Percentiles rank a stretch among this genome's conserved stretches.
These are phyloP conservation scores for Volvox africanus DNA, from an alignment of 139 green algal genomes.

Conservation along the genomic window DNA sequence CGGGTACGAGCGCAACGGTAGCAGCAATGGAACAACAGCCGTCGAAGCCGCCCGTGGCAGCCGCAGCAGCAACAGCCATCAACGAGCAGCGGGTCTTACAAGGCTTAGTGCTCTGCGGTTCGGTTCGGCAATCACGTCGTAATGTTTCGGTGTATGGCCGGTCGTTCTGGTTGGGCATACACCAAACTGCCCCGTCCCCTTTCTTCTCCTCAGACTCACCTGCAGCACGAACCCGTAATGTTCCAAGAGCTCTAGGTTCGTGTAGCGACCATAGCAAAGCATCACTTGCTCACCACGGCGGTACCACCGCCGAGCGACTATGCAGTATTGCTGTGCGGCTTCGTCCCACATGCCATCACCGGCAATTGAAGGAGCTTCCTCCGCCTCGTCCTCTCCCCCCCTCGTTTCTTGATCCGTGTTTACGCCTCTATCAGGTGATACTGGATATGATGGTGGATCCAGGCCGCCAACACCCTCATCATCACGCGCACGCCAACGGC, in stretches of 20 bases:
- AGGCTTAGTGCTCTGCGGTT: no score
- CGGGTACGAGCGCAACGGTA: not conserved
- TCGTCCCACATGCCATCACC: conserved; percentile 36
- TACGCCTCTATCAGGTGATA: not conserved
- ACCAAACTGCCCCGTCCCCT: no score
- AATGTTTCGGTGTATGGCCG: no score
- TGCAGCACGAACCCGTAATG: conserved; percentile 90
- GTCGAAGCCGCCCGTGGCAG: no score
- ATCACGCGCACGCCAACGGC: no score
- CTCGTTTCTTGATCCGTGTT: not conserved
- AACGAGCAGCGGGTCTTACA: no score
- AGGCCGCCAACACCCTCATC: not conserved
- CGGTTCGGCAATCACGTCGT: no score
- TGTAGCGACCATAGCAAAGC: conserved; percentile 91
- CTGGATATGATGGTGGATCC: not conserved
- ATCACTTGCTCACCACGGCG: conserved; percentile 77
- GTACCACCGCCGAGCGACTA: conserved; percentile 11
- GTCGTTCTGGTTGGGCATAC: no score
- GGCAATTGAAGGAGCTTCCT: not conserved
- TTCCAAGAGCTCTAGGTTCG: conserved; percentile 90
- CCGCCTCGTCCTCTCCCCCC: not conserved
- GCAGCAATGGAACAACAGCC: no score
- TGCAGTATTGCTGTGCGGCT: conserved; percentile 35
- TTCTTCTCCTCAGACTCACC: not conserved
- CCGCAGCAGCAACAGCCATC: no score